phyloP scores from a whole-genome alignment of 2,329 filamentous ascomycete species.

The Nemania abortiva region DNA sequence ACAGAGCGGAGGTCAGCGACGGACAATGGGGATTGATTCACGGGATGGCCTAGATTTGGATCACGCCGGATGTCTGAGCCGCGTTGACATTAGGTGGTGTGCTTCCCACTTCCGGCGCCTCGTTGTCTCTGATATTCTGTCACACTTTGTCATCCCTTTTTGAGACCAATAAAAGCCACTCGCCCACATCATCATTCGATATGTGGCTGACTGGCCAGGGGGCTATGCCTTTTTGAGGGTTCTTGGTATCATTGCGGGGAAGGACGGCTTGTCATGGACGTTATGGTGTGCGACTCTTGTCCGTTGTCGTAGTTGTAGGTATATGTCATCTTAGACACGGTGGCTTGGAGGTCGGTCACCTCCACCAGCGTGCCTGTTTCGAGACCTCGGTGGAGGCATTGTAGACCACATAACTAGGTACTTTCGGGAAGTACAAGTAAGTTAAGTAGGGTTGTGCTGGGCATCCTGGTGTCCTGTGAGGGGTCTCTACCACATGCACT shows the following conservation, averaged over 20 bases:
- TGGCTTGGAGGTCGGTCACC: neutral
- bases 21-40: neutral
- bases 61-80: neutral
- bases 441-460: neutral
- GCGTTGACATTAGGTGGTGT: neutral
- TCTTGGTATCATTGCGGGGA: constrained; percentile 21
- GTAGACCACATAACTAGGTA: neutral
- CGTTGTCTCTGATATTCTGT: neutral
- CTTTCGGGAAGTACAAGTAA: too few species aligned
- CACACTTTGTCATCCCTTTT: constrained; percentile 14
- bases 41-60: neutral
- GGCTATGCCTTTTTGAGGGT: constrained; percentile 1
- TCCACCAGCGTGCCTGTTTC: neutral
- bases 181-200: constrained; percentile 4
- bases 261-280: neutral
- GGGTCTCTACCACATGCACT: constrained; percentile 34
- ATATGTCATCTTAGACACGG: constrained; percentile 19
- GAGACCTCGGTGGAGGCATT: neutral
- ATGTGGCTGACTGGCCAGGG: constrained; percentile 21
- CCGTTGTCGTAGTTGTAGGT: constrained; percentile 2
- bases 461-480: constrained; percentile 15
- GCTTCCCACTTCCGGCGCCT: neutral
- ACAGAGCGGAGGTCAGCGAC: neutral
- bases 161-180: constrained; percentile 34
- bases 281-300: neutral